Percentiles rank a stretch among this genome's conserved stretches.
Evolutionary conservation across 371 early-diverging fungal species (phyloP).

Genomic region (Basidiobolus meristosporus): DNA sequence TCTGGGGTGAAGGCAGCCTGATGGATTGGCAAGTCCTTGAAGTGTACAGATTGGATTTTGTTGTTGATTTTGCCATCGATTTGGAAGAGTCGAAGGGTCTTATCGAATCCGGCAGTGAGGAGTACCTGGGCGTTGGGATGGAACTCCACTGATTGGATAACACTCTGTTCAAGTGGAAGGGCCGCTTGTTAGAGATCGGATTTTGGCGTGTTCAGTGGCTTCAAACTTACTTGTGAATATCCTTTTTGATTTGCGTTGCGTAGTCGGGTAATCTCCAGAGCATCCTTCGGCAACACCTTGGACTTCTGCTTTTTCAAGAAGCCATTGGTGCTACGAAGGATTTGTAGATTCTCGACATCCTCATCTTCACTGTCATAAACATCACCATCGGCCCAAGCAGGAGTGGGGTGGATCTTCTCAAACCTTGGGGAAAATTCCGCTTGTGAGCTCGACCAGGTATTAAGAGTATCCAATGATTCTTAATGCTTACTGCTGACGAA

Average conservation of each 20-base stretch:
- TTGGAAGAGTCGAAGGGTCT: slow-evolving; percentile 66
- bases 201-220: too few species aligned
- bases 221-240: slow-evolving; percentile 1
- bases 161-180: slow-evolving; percentile 15
- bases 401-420: slow-evolving; percentile 69
- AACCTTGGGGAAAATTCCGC: slow-evolving; percentile 14
- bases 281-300: slow-evolving; percentile 6
- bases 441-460: background rate
- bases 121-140: slow-evolving; percentile 81
- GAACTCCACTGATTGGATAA: slow-evolving; percentile 55
- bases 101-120: slow-evolving; percentile 67
- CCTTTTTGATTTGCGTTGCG: slow-evolving; percentile 10
- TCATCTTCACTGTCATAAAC: slow-evolving; percentile 4
- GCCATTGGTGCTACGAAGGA: background rate
- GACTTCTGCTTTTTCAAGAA: slow-evolving; percentile 3
- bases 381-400: slow-evolving; percentile 51
- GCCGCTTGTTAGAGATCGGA: too few species aligned
- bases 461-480: background rate
- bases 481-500: slow-evolving; percentile 50
- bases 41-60: slow-evolving; percentile 63
- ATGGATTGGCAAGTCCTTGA: slow-evolving; percentile 68
- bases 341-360: slow-evolving; percentile 2
- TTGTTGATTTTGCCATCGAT: slow-evolving; percentile 81
- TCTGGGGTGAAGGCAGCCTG: slow-evolving; percentile 50
- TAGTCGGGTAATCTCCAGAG: slow-evolving; percentile 10